Base-by-base conservation (phyloP, 176 grass and related monocot genomes). In the Secale cereale region DNA sequence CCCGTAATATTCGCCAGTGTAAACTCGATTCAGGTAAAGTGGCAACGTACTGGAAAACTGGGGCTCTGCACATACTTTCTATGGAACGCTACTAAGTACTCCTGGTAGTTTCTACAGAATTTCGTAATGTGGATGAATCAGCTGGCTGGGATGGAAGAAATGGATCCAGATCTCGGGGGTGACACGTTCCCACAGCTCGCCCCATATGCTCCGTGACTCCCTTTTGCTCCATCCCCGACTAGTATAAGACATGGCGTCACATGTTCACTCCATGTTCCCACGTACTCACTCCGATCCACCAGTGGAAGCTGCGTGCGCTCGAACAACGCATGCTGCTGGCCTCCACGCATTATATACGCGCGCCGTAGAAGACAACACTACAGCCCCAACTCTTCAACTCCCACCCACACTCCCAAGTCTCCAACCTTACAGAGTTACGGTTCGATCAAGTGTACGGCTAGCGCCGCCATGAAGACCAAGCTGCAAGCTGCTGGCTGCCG, bases 131-230 rank as follows among this genome's bases (percentile, higher is more conserved):
- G 54, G 1, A 57, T 57, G 54, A 57, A 57, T 57, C 54, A 1
- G 54, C 16, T 56, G 52, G 17, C 16, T 56, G 54, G 54, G 1
- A 3, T 1, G 54, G 54, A 9, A 2, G 41, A 20, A 29, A 75
- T 52, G 7, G 45, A 75, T 52, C 72, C 16, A 75, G 72, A 75
- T 75, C 43, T 48, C 45, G 9, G 72, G 72, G 43, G 26, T 2
- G 46, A 20, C 72, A 75, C 31, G 43, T 75, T 75, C 72, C 72
- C 27, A 75, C 72, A 50, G 71, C 71, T 75, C 46, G 71, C 71
- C 57, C 57, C 54, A 20, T 28, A 56, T 13, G 48, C 48, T 76
- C 27, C 10, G 71, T 11, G 25, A 26, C 16, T 76, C 43, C 28
- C 73, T 54, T 76, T 22, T 22, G 27, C 27, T 56, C 45, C 73